Evolutionary conservation across 2,329 filamentous ascomycete genomes (phyloP).

Genomic region (Hymenoscyphus infarciens): DNA sequence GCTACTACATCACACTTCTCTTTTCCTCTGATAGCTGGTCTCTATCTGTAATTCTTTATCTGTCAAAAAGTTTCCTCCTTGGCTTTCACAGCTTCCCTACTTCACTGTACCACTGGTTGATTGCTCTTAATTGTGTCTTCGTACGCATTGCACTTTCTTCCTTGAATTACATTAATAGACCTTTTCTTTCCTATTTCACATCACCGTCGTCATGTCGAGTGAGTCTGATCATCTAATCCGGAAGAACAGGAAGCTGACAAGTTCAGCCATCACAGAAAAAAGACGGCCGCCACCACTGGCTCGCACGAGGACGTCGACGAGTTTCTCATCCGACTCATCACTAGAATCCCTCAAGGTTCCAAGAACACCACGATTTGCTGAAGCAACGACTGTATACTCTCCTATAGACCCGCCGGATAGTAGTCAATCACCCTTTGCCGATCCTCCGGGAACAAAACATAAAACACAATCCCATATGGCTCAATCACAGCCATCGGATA

Average conservation of each 20-base stretch:
- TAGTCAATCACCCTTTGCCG: constrained; percentile 53
- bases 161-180: constrained; percentile 9
- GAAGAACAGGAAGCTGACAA: constrained; percentile 13
- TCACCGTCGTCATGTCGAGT: constrained; percentile 13
- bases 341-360: constrained; percentile 51
- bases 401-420: constrained; percentile 57
- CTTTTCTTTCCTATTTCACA: constrained; percentile 16
- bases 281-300: constrained; percentile 29
- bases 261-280: constrained; percentile 24
- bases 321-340: constrained; percentile 39
- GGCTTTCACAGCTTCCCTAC: constrained; percentile 7
- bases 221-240: constrained; percentile 15
- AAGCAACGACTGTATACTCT: constrained; percentile 76
- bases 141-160: constrained; percentile 14
- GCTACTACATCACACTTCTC: constrained; percentile 24
- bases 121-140: constrained; percentile 22
- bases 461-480: constrained; percentile 47
- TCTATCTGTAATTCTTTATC: constrained; percentile 35
- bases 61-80: constrained; percentile 16
- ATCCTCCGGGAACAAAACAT: constrained; percentile 43
- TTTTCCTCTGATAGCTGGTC: constrained; percentile 36
- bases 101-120: constrained; percentile 18
- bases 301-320: constrained; percentile 41
- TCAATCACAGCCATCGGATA: constrained; percentile 73
- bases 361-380: constrained; percentile 74